These are phyloP conservation scores for Coniferiporia weirii DNA, from an alignment of 1,284 basidiomycete species.

Conservation along the genomic window DNA sequence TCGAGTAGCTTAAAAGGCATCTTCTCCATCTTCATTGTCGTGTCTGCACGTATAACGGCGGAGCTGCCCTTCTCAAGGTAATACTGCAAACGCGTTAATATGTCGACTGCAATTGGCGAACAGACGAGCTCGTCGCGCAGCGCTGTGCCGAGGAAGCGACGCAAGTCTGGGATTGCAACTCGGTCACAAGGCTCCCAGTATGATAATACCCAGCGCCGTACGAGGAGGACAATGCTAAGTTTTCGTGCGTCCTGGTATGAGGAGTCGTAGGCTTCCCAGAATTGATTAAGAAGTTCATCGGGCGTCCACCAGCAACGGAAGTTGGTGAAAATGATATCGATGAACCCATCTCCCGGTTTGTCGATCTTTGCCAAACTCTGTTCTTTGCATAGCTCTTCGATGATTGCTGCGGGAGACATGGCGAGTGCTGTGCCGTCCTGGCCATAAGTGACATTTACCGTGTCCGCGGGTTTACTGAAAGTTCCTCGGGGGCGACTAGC, in stretches of 20 bases:
- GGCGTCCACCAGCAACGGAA: slow-evolving; percentile 12
- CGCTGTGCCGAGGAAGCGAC: slow-evolving; percentile 2
- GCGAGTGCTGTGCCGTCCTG: slow-evolving; percentile 2
- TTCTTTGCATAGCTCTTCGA: not conserved
- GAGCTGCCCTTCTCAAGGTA: not conserved
- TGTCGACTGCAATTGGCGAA: not conserved
- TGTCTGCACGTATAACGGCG: not conserved
- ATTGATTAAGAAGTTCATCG: not conserved
- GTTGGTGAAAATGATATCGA: slow-evolving; percentile 5
- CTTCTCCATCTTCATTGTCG: not conserved
- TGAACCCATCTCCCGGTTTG: not conserved
- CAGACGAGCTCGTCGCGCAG: not conserved
- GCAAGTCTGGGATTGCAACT: not conserved
- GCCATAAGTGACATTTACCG: slow-evolving; percentile 2
- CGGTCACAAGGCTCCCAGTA: slow-evolving; percentile 7
- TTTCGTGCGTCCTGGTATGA: not conserved
- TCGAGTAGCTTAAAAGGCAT: slow-evolving; percentile 4
- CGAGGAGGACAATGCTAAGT: slow-evolving; percentile 1
- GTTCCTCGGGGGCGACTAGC: not conserved
- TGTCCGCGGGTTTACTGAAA: not conserved
- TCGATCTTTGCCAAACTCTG: not conserved
- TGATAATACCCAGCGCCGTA: not conserved
- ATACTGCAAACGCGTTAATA: not conserved
- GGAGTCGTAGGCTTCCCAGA: slow-evolving; percentile 1
- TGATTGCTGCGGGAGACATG: slow-evolving; percentile 9